These are phyloP conservation scores for Daldinia sp. DNA, from an alignment of 2,329 filamentous ascomycete genomes.

Conservation along the genomic window DNA sequence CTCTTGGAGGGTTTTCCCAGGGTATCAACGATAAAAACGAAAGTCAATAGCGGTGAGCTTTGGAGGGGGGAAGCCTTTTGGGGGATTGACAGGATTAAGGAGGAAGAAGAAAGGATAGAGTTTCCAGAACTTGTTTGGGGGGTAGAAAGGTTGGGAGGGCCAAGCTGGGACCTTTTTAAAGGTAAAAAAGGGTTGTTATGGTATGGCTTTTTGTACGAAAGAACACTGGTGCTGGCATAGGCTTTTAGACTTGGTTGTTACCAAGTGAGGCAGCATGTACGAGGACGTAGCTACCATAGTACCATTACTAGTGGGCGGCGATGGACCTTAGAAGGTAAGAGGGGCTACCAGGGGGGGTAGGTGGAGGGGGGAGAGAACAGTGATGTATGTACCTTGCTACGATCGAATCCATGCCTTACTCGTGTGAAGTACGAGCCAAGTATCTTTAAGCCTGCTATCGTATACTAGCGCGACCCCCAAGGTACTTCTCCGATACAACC, in stretches of 20 bases:
- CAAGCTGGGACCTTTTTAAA: conserved; percentile 33
- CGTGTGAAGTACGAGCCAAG: conserved; percentile 25
- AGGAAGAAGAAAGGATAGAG: conserved; percentile 33
- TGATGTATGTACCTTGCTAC: conserved; percentile 17
- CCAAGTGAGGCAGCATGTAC: conserved; percentile 34
- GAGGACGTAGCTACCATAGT: conserved; percentile 30
- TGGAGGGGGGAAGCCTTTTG: conserved; percentile 1
- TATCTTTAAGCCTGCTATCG: not conserved
- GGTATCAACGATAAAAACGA: conserved; percentile 37
- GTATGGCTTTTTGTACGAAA: conserved; percentile 29
- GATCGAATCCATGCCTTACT: conserved; percentile 27
- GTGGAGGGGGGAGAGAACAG: not conserved
- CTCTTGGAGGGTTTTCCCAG: conserved; percentile 5
- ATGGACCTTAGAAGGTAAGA: conserved; percentile 21
- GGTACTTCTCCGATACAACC: conserved; percentile 6
- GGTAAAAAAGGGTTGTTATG: not conserved
- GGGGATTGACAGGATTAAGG: conserved; percentile 12
- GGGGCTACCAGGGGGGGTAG: conserved; percentile 20
- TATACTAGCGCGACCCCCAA: conserved; percentile 4
- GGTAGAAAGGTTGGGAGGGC: conserved; percentile 24
- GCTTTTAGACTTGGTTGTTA: conserved; percentile 33
- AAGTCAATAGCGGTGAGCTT: conserved; percentile 35
- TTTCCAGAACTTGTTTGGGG: conserved; percentile 33
- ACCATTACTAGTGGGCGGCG: conserved; percentile 22
- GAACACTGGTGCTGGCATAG: conserved; percentile 24